phyloP scores from a whole-genome alignment of 805 yeast species.

The Suhomyces prunicola region DNA sequence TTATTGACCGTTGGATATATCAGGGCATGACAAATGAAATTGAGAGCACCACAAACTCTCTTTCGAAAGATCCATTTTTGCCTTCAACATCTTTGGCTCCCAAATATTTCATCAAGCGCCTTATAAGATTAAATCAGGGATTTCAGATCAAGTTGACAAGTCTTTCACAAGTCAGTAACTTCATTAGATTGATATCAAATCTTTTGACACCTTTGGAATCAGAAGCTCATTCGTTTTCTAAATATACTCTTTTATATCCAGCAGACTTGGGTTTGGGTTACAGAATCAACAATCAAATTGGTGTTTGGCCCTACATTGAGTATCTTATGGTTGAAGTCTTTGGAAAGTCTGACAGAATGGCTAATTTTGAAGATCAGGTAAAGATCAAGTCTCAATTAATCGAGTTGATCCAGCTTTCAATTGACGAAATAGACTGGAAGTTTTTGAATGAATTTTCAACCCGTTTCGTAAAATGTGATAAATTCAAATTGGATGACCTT shows the following conservation, averaged over 20 bases:
- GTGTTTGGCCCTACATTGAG: conserved; percentile 79
- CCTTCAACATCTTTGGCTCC: conserved; percentile 11
- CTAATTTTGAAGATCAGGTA: conserved; percentile 28
- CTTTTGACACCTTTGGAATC: conserved; percentile 31
- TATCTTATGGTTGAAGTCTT: conserved; percentile 67
- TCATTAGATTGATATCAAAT: conserved; percentile 50
- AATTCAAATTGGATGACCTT: conserved; percentile 12
- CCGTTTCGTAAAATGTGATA: conserved; percentile 32
- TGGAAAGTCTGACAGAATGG: conserved; percentile 44
- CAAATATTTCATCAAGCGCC: conserved; percentile 15
- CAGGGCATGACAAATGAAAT: conserved; percentile 16
- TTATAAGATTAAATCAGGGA: conserved; percentile 20
- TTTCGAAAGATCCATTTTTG: conserved; percentile 4
- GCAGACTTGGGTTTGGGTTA: conserved; percentile 56
- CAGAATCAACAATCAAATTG: conserved; percentile 47
- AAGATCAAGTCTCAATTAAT: conserved; percentile 55
- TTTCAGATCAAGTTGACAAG: conserved; percentile 45
- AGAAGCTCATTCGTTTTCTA: conserved; percentile 24
- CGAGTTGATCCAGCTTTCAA: conserved; percentile 43
- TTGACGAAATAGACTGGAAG: conserved; percentile 37
- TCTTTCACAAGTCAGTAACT: conserved; percentile 59
- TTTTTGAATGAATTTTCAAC: conserved; percentile 53
- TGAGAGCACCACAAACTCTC: not conserved
- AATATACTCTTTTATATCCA: conserved; percentile 54
- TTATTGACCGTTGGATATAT: conserved; percentile 69